A percentile compares a stretch with the other conserved stretches of the same genome.
phyloP scores from a whole-genome alignment of 768 basidiomycete genomes.

The Psilocybe sp. region DNA sequence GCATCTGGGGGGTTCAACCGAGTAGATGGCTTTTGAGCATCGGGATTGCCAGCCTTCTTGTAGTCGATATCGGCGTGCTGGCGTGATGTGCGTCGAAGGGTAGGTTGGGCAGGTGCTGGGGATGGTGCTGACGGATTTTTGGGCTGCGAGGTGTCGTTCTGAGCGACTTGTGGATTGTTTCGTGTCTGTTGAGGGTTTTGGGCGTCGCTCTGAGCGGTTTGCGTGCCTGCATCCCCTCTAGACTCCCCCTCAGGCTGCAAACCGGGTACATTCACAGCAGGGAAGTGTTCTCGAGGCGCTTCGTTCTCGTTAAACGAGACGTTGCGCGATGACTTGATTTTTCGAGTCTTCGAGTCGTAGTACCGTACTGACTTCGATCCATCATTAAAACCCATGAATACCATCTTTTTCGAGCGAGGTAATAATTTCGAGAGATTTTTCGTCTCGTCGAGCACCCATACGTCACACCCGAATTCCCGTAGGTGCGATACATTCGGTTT shows the following conservation, averaged over 20 bases:
- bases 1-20: background rate
- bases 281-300: background rate
- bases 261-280: background rate
- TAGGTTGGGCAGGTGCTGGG: background rate
- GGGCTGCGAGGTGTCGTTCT: background rate
- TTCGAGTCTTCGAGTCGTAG: conserved; percentile 11
- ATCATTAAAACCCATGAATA: conserved; percentile 19
- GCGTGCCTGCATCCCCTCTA: background rate
- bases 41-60: conserved; percentile 3
- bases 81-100: background rate
- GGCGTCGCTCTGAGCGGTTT: background rate
- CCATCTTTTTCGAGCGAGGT: conserved; percentile 11
- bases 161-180: background rate
- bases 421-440: conserved; percentile 5
- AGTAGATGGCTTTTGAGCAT: background rate
- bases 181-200: background rate
- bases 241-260: conserved; percentile 14
- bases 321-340: conserved; percentile 18
- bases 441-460: conserved; percentile 18
- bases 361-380: conserved; percentile 18
- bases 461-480: conserved; percentile 21
- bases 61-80: conserved; percentile 4
- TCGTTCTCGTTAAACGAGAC: conserved; percentile 16
- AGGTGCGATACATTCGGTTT: conserved; percentile 21
- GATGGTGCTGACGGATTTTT: background rate